Evolutionary conservation across 2,329 filamentous ascomycete genomes (phyloP).

Genomic region (Pseudogymnoascus sp.): DNA sequence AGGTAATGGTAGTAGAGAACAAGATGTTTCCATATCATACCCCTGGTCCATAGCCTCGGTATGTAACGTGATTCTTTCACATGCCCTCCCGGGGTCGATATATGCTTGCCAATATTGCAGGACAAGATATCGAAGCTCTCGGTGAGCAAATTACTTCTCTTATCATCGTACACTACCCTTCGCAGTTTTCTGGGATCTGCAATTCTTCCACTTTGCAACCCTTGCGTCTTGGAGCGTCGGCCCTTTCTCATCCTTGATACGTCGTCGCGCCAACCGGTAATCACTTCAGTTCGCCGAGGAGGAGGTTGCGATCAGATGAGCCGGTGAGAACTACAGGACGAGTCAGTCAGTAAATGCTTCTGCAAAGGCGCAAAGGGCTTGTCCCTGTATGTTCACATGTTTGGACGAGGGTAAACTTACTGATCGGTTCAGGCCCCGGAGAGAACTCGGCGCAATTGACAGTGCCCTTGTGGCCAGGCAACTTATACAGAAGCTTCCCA

Average conservation of each 20-base stretch:
- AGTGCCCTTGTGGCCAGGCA: slow-evolving; percentile 89
- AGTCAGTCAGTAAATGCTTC: slow-evolving; percentile 16
- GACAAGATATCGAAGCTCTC: neutral
- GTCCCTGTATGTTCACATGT: neutral
- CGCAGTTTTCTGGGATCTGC: neutral
- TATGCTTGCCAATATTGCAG: slow-evolving; percentile 1
- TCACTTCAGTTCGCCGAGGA: slow-evolving; percentile 74
- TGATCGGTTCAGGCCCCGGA: slow-evolving; percentile 73
- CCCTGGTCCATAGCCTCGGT: neutral
- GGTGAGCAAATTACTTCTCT: neutral
- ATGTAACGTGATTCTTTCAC: neutral
- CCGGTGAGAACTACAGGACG: slow-evolving; percentile 64
- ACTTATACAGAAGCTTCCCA: slow-evolving; percentile 88
- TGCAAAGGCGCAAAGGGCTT: neutral
- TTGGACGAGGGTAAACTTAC: slow-evolving; percentile 48
- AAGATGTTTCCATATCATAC: neutral
- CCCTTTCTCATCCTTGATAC: neutral
- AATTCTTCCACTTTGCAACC: neutral
- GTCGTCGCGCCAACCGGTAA: slow-evolving; percentile 15
- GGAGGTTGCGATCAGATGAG: slow-evolving; percentile 78
- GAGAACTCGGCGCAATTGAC: slow-evolving; percentile 94
- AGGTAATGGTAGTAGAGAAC: neutral
- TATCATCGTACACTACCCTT: neutral
- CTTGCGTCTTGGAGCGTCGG: neutral
- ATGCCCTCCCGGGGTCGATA: neutral